A percentile compares a stretch with the other conserved stretches of the same genome.
phyloP scores from a whole-genome alignment of 75 land plant species.

The Adiantum capillusveneris region DNA sequence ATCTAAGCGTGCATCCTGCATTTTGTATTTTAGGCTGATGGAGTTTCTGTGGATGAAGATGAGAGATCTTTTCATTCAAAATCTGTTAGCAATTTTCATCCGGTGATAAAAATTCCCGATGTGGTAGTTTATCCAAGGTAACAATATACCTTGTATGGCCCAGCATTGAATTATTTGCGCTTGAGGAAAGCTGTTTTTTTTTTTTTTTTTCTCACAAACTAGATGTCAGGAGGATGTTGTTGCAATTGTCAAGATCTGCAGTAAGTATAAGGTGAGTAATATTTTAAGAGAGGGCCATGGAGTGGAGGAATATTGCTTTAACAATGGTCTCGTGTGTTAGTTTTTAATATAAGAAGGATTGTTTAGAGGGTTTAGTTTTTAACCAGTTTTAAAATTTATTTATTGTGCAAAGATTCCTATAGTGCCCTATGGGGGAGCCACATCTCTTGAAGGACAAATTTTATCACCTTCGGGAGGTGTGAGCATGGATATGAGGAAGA shows the following conservation, averaged over 20 bases:
- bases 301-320: no score
- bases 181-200: no score
- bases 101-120: conserved; percentile 71
- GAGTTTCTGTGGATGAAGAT: conserved; percentile 65
- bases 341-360: no score
- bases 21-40: neutral
- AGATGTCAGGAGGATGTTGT: conserved; percentile 78
- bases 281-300: no score
- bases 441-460: conserved; percentile 34
- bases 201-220: neutral
- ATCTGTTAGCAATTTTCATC: conserved; percentile 83
- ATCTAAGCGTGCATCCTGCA: no score
- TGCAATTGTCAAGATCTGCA: conserved; percentile 55
- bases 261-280: conserved; percentile 62
- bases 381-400: no score
- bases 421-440: conserved; percentile 29
- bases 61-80: conserved; percentile 77
- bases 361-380: no score
- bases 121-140: conserved; percentile 81
- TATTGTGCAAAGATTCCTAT: conserved; percentile 29
- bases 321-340: no score
- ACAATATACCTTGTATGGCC: neutral
- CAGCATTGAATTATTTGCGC: no score
- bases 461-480: conserved; percentile 24
- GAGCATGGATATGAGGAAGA: conserved; percentile 25